Evolutionary conservation across 2,329 filamentous ascomycete genomes (phyloP), one percentile per base, ranked within the genome.

Genomic region (Hysterium pulicare): DNA sequence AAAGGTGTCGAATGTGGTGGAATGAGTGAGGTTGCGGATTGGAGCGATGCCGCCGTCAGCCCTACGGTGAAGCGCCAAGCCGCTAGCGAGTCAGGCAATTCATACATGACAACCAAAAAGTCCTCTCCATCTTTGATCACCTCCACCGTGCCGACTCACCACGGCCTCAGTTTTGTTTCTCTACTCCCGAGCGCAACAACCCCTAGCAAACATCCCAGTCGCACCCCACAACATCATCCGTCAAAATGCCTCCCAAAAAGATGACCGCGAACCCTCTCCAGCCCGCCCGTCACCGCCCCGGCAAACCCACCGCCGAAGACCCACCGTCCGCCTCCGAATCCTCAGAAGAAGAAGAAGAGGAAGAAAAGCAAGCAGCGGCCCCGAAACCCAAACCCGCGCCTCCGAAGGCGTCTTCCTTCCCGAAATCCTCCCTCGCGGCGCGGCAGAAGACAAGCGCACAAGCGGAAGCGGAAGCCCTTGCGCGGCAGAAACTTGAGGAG

Each of bases 241-340:
- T 45, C 53, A 63, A 39, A 33, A 78, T 80, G 77, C 83, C 86
- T 48, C 81, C 84, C 10, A 90, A 87, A 66, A 86, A 87, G 59
- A 95, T 97, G 87, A 97, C 91, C 49, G 90, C 90, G 49, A 95
- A 96, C 61, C 90, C 88, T 3, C 71, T 84, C 45, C 83, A 83
- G 64, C 87, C 89, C 19, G 81, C 83, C 53, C 86, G 93, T 44
- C 86, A 96, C 59, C 83, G 90, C 45, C 85, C 91, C 13, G 91
- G 93, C 52, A 97, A 96, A 67, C 74, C 84, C 13, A 78, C 72
- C 6, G 76, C 73, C 46, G 50, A 49, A 4, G 57, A 61, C 44
- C 47, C 49, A 17, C 74, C 73, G 47, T 64, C 65, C 24, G 48
- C 43, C 15, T 70, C 68, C 4, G 58, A 51, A 41, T 69, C 67